phyloP scores from a whole-genome alignment of 2,329 filamentous ascomycete genomes.

The Leptographium lundbergii region DNA sequence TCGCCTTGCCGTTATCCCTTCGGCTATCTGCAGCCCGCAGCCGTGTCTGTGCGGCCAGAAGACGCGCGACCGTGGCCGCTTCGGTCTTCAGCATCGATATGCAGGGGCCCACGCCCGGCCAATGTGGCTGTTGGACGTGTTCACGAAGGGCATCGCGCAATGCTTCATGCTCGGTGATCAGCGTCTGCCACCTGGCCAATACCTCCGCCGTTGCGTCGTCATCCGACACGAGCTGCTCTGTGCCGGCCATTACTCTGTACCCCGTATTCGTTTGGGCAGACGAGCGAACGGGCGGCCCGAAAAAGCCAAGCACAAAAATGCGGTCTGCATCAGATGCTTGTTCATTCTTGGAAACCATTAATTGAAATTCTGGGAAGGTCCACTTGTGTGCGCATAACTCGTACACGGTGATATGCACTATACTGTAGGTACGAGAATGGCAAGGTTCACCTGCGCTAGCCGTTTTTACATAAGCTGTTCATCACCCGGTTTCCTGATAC shows the following conservation, averaged over 20 bases:
- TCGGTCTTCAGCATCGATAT: conserved; percentile 7
- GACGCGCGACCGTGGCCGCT: neutral
- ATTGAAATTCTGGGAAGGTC: too few relatives aligned
- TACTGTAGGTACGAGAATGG: too few relatives aligned
- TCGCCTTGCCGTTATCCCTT: neutral
- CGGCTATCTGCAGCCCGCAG: neutral
- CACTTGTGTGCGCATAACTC: too few relatives aligned
- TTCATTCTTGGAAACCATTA: too few relatives aligned
- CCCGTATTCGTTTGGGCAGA: neutral
- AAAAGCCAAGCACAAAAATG: neutral
- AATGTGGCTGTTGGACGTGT: conserved; percentile 6
- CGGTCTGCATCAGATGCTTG: too few relatives aligned
- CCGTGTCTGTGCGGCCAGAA: neutral
- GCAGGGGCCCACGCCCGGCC: conserved; percentile 10
- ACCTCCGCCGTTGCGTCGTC: neutral
- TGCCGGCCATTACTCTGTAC: neutral
- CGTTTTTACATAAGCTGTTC: too few relatives aligned
- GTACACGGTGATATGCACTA: too few relatives aligned
- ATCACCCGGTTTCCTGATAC: too few relatives aligned
- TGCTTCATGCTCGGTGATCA: conserved; percentile 9
- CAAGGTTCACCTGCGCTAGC: too few relatives aligned
- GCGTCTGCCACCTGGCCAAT: conserved; percentile 4
- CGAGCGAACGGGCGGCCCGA: neutral
- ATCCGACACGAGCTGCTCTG: neutral
- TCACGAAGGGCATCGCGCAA: conserved; percentile 7